phyloP scores from a whole-genome alignment of 2,329 filamentous ascomycete species.

The Pseudogymnoascus sp. region DNA sequence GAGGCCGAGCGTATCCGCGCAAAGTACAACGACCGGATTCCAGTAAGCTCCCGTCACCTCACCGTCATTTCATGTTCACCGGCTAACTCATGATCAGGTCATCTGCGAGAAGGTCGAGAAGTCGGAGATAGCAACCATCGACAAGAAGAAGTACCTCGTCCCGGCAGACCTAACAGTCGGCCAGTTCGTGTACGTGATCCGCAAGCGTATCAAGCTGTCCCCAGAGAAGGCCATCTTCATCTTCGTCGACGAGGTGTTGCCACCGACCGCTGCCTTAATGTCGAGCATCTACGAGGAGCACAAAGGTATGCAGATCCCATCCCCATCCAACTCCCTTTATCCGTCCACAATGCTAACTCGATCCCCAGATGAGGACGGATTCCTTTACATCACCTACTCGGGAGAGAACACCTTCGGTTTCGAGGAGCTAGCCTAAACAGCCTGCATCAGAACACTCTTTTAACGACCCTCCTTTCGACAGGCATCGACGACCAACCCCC shows the following conservation, averaged over 20 bases:
- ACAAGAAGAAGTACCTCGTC: conserved; percentile 99
- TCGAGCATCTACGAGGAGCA: conserved; percentile 99
- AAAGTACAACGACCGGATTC: conserved; percentile 98
- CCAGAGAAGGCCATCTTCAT: conserved; percentile 99
- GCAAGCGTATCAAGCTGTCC: conserved; percentile 98
- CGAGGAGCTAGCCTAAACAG: conserved; percentile 26
- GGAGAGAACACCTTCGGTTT: conserved; percentile 97
- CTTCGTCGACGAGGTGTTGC: conserved; percentile 97
- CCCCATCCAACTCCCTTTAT: background rate
- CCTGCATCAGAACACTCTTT: background rate
- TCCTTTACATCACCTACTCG: conserved; percentile 98
- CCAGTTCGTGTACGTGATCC: conserved; percentile 99
- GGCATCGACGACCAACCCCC: background rate
- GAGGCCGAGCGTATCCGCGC: conserved; percentile 90
- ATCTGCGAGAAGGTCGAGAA: conserved; percentile 99
- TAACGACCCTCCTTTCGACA: conserved; percentile 10
- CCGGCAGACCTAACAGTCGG: conserved; percentile 96
- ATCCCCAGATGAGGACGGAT: conserved; percentile 54
- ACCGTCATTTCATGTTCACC: conserved; percentile 29
- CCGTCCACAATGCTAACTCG: background rate
- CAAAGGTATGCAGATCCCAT: conserved; percentile 46
- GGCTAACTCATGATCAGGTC: conserved; percentile 50
- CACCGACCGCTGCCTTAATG: conserved; percentile 95
- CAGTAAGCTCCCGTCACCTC: conserved; percentile 51
- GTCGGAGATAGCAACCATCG: conserved; percentile 97